These are phyloP conservation scores for Sphaceloma murrayae DNA, from an alignment of 2,329 filamentous ascomycete genomes.

Conservation along the genomic window DNA sequence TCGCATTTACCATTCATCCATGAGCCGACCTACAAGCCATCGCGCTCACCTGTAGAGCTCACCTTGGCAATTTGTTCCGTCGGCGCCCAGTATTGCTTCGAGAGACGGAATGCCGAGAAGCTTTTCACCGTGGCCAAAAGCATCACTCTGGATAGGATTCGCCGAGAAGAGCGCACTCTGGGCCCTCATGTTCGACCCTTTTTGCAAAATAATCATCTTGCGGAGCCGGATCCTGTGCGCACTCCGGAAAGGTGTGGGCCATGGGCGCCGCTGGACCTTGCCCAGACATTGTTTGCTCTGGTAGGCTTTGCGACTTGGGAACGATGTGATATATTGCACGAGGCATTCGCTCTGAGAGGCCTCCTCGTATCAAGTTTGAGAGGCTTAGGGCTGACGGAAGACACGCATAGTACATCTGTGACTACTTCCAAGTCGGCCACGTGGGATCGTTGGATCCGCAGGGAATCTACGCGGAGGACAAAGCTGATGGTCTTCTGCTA, in stretches of 20 bases:
- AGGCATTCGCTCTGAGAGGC: conserved; percentile 26
- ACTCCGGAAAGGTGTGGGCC: conserved; percentile 1
- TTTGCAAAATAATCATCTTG: too few relatives aligned
- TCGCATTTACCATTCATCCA: conserved; percentile 30
- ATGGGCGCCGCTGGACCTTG: conserved; percentile 19
- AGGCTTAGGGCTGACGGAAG: conserved; percentile 17
- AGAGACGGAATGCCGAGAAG: conserved; percentile 25
- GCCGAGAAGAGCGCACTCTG: neutral
- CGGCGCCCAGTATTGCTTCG: conserved; percentile 30
- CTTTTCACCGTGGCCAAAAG: conserved; percentile 27
- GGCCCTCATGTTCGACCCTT: neutral
- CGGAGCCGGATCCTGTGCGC: too few relatives aligned
- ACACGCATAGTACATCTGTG: neutral
- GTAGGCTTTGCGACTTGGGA: conserved; percentile 30
- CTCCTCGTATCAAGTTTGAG: conserved; percentile 26
- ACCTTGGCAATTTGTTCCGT: conserved; percentile 28
- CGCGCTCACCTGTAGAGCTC: conserved; percentile 27
- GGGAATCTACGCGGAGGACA: conserved; percentile 26
- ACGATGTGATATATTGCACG: conserved; percentile 25
- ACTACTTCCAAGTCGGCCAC: conserved; percentile 7
- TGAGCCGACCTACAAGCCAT: conserved; percentile 27
- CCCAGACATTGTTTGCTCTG: conserved; percentile 26
- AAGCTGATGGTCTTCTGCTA: conserved; percentile 29
- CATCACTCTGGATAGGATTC: conserved; percentile 18
- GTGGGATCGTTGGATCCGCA: conserved; percentile 24